Base-by-base conservation (phyloP, 768 basidiomycete species). In the Kwoniella heveanensis region DNA sequence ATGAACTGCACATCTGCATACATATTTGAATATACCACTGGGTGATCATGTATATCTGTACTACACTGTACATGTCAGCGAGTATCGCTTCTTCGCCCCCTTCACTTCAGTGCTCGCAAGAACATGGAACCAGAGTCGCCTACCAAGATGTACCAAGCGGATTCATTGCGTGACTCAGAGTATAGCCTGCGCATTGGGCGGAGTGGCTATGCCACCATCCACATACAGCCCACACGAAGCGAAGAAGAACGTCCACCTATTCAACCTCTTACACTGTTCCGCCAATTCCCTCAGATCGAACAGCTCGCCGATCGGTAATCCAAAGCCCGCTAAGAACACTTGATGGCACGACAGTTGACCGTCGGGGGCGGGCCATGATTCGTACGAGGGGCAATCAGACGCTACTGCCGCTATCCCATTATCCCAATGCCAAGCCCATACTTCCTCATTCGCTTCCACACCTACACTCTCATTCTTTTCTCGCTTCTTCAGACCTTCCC, bases 121-220 rank as follows among this genome's bases (percentile, higher is more conserved):
- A n/a, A n/a, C n/a, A n/a, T n/a, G n/a, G n/a, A n/a, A n/a, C n/a
- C n/a, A n/a, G n/a, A n/a, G n/a, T n/a, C n/a, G n/a, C n/a, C n/a
- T n/a, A n/a, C n/a, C n/a, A n/a, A n/a, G n/a, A n/a, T n/a, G n/a
- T n/a, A n/a, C n/a, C n/a, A n/a, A n/a, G n/a, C n/a, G n/a, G n/a
- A n/a, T n/a, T n/a, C n/a, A n/a, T n/a, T n/a, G 22, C 17, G 19
- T 19, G n/a, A 19, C 4, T 58, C 32, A 72, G 13, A 72, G 52
- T 5, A 72, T 69, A 25, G 68, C 68, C 30, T 67, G 65, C 17
- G 71, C 71, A 52, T 72, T 72, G 3, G 71, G 68, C 15, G 71
- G 71, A 50, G 68, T 72, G 9, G 71, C 71, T n/a, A 72, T 67
- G 8, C 71, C 71, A 3, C 66, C 65, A 6, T 64, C 44, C 19